Percentiles rank a stretch among this genome's conserved stretches.
Evolutionary conservation across 768 basidiomycete genomes (phyloP).

Genomic region (Filobasidium floriforme): DNA sequence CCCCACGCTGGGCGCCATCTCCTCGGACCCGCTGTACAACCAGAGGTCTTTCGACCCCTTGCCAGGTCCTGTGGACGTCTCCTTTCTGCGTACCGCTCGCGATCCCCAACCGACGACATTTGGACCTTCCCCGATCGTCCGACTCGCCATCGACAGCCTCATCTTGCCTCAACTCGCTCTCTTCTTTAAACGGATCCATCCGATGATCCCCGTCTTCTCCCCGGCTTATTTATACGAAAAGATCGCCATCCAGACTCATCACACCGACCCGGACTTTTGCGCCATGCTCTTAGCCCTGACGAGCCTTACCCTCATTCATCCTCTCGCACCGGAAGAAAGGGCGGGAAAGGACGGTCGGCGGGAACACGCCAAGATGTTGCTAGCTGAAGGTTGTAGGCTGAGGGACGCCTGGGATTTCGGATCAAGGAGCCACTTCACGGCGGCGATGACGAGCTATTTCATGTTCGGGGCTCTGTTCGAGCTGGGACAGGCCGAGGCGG

Average conservation of each 20-base stretch:
- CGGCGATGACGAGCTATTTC: constrained; percentile 28
- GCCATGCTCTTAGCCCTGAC: constrained; percentile 28
- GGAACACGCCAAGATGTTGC: constrained; percentile 26
- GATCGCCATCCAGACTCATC: constrained; percentile 14
- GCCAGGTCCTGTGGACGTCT: not conserved
- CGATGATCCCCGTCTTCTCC: constrained; percentile 33
- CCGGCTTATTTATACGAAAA: constrained; percentile 24
- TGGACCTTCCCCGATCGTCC: constrained; percentile 25
- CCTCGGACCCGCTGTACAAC: constrained; percentile 18
- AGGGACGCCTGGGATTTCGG: constrained; percentile 27
- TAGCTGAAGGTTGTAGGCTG: constrained; percentile 31
- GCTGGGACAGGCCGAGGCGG: constrained; percentile 27
- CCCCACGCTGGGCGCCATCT: no score
- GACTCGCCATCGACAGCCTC: constrained; percentile 27
- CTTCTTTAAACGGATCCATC: constrained; percentile 31
- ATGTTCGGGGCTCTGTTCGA: constrained; percentile 36
- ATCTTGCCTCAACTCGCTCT: constrained; percentile 31
- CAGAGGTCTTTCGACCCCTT: not conserved
- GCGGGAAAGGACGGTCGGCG: constrained; percentile 13
- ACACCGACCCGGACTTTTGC: constrained; percentile 23
- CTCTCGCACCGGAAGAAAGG: constrained; percentile 26
- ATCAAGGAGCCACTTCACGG: constrained; percentile 21
- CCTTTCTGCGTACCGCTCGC: not conserved
- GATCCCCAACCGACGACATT: not conserved
- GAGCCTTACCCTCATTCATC: constrained; percentile 29